Evolutionary conservation across 164 flowering plant species (phyloP).

Genomic region (Houttuynia cordata): DNA sequence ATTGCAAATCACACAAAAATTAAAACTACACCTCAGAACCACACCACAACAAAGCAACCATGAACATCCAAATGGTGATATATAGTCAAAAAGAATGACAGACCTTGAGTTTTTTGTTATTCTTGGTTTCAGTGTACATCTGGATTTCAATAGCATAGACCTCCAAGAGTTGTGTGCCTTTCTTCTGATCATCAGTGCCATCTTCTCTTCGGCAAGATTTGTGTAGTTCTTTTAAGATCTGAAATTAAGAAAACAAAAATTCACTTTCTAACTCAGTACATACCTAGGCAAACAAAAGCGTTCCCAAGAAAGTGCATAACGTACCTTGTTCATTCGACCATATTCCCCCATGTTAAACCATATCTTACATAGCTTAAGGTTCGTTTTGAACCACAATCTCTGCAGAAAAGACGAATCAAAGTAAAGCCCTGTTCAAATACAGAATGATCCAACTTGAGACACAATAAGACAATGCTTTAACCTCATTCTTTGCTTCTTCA

Average conservation of each 20-base stretch:
- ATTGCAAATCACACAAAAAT: no score
- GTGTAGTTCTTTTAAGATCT: constrained; percentile 97
- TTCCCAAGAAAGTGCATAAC: not conserved
- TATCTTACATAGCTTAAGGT: constrained; percentile 94
- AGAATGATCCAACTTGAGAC: not conserved
- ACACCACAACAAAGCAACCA: not conserved
- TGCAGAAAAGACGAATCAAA: constrained; percentile 10
- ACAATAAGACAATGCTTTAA: constrained; percentile 8
- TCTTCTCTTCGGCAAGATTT: constrained; percentile 95
- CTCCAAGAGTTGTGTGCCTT: constrained; percentile 96
- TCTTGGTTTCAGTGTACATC: constrained; percentile 97
- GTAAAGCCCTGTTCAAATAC: not conserved
- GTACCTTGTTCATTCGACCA: constrained; percentile 97
- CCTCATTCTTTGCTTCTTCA: constrained; percentile 99
- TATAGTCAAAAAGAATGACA: not conserved
- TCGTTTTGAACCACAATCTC: constrained; percentile 99
- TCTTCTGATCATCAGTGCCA: constrained; percentile 99
- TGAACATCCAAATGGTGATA: not conserved
- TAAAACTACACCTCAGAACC: no score
- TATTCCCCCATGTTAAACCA: constrained; percentile 99
- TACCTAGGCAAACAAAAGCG: not conserved
- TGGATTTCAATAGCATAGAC: constrained; percentile 99
- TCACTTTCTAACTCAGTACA: not conserved
- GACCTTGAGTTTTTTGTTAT: constrained; percentile 97
- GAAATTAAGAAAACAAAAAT: not conserved